Conservation (phyloP, 1,139 yeast genomes). For the Yamadazyma jaroonii region DNA sequence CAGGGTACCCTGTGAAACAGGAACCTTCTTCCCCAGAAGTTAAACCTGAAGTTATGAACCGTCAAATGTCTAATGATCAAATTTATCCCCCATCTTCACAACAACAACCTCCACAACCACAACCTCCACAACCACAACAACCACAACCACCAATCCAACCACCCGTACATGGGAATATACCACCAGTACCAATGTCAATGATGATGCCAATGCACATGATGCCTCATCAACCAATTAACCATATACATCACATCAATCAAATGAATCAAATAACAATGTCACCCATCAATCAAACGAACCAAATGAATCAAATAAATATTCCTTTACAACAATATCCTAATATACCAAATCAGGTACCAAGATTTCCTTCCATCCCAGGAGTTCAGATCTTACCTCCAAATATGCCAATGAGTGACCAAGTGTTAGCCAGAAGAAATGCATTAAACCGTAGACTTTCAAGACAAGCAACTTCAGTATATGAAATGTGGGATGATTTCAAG, state of each 20-base stretch:
- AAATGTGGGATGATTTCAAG: slow-evolving; percentile 42
- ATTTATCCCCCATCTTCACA: slow-evolving; percentile 5
- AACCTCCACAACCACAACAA: slow-evolving; percentile 4
- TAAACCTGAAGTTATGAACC: too few species aligned
- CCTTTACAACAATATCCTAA: too few species aligned
- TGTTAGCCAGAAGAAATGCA: slow-evolving; percentile 20
- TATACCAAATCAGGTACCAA: too few species aligned
- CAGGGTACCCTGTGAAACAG: too few species aligned
- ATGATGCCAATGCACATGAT: slow-evolving; percentile 1
- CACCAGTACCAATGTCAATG: slow-evolving; percentile 2
- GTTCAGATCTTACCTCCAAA: too few species aligned
- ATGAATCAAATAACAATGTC: too few species aligned
- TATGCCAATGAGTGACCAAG: slow-evolving; percentile 4
- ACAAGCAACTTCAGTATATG: slow-evolving; percentile 32
- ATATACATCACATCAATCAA: background rate
- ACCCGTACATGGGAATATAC: background rate
- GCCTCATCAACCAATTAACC: background rate
- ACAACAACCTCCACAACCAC: slow-evolving; percentile 4
- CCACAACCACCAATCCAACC: too few species aligned
- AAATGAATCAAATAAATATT: too few species aligned
- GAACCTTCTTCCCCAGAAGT: too few species aligned
- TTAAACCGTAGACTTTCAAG: slow-evolving; percentile 28
- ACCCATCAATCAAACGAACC: too few species aligned
- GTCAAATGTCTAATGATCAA: too few species aligned
- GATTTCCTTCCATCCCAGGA: too few species aligned